Evolutionary conservation across 345 rosid genomes (phyloP).

Genomic region (Citrus mangshanensis): DNA sequence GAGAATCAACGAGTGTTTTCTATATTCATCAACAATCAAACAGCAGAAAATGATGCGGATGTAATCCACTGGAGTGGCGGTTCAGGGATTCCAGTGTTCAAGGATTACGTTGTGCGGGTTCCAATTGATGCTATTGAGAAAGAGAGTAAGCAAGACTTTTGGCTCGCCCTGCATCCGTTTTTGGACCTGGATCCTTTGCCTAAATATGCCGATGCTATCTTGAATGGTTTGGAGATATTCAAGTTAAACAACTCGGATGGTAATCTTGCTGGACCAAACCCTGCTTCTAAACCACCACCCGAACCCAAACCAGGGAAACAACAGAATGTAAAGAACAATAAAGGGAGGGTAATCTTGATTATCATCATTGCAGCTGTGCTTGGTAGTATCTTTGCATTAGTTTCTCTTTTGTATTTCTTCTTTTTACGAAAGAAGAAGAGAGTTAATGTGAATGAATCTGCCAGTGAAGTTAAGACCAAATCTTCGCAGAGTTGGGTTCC

Average conservation of each 20-base stretch:
- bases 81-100: slow-evolving; percentile 24
- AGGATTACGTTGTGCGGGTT: slow-evolving; percentile 20
- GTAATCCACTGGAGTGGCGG: slow-evolving; percentile 10
- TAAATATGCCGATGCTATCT: slow-evolving; percentile 17
- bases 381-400: neutral
- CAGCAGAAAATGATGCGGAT: neutral
- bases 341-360: neutral
- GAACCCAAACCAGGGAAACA: neutral
- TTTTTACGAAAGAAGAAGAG: neutral
- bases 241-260: slow-evolving; percentile 14
- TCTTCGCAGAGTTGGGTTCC: slow-evolving; percentile 10
- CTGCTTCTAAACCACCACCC: neutral
- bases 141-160: neutral
- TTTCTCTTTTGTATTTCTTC: slow-evolving; percentile 11
- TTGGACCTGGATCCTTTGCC: neutral
- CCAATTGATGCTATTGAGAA: neutral
- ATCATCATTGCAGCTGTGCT: neutral
- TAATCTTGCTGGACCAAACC: slow-evolving; percentile 28
- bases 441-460: neutral
- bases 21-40: slow-evolving; percentile 23
- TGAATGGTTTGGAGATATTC: slow-evolving; percentile 43
- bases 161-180: slow-evolving; percentile 21
- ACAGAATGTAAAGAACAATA: slow-evolving; percentile 3
- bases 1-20: slow-evolving; percentile 7
- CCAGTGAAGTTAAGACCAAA: neutral